Evolutionary conservation across 345 rosid genomes (phyloP), one percentile per base, ranked within the genome.

Genomic region (Aquilaria yunnanensis): DNA sequence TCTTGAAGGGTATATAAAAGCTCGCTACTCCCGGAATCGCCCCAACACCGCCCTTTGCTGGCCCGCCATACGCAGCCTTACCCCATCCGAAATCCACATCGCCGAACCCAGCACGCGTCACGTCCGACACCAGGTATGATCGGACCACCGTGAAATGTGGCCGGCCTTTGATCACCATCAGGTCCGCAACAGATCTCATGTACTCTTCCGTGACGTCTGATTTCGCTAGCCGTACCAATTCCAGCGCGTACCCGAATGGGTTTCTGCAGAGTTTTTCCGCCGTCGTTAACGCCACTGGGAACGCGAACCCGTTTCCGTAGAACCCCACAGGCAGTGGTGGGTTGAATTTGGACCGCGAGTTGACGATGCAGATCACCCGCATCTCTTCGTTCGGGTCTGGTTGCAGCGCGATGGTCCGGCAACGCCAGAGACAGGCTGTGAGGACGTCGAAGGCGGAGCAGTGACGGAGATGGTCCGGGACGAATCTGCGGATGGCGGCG

Each of bases 41-140:
- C 8, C 43, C 43, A 8, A 37, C 43, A 8, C 43, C 43, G 43
- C 50, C 67, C 52, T 29, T 67, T 1, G 70, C 72, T 6, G 72
- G 72, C 1, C 75, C 79, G 7, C 60, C 60, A 16, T 67, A 75
- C 2, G 10, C 72, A 1, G 79, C 63, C 30, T 63, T 51, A 3
- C 75, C 78, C 72, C 72, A 70, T 10, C 78, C 78, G 51, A 63
- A 75, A 59, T 75, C 75, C 6, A 75, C 60, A n/a, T 60, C 74
- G 10, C 56, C 46, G 11, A 70, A 70, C 32, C 70, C 60, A 0
- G 64, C 60, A 2, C 33, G 59, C 2, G 69, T 75, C 14, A 60
- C 43, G 51, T 75, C 79, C 3, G 79, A 70, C 10, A 67, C 72
- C 2, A 71, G 0, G 12, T 59, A 71, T 0, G 63, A 41, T 12